Base-by-base conservation (phyloP, 78 protist species). In the Dictyostelium firmibasis region DNA sequence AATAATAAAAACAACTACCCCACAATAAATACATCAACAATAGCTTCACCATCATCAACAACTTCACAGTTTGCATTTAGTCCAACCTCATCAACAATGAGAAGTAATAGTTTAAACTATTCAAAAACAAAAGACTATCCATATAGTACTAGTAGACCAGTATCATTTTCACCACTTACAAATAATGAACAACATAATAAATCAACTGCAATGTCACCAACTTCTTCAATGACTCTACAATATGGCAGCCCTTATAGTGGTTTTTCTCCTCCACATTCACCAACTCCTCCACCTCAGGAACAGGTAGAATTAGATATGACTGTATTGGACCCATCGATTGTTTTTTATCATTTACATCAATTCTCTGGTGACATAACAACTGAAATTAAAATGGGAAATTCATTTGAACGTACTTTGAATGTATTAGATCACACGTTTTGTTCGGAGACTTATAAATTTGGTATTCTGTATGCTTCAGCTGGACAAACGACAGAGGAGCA, bases 401-500 rank as follows among this genome's bases (percentile, higher is more conserved):
- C 94, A 47, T 89, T 89, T 69, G 87, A 89, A 47, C 27, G 94
- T 29, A 79, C 94, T 3, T 31, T 89, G n/a, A 89, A 47, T 70
- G 87, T 81, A 23, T 35, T 89, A 1, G 94, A 89, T 69, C 94
- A 89, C 35, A 89, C 94, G 16, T 89, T 89, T 43, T 89, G 94
- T 50, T 81, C 94, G 18, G 94, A 89, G 38, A 89, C 94, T 14
- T 81, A 89, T 75, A 89, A 89, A 62, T 27, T 89, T 79, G 96
- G 96, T 62, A 38, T 94, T 6, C 33, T 94, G 3, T 94, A 94
- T 62, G 81, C 84, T 33, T 93, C 75, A 2, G 69, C 29, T 11
- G 81, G 70, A 23, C 97, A 94, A 75, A 69, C 33, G 4, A 94
- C 94, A n/a, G 94, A 94, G 74, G 95, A 94, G 27, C 85, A 85